These are phyloP conservation scores for Pueraria montana DNA, from an alignment of 306 rosid species.

Conservation along the genomic window DNA sequence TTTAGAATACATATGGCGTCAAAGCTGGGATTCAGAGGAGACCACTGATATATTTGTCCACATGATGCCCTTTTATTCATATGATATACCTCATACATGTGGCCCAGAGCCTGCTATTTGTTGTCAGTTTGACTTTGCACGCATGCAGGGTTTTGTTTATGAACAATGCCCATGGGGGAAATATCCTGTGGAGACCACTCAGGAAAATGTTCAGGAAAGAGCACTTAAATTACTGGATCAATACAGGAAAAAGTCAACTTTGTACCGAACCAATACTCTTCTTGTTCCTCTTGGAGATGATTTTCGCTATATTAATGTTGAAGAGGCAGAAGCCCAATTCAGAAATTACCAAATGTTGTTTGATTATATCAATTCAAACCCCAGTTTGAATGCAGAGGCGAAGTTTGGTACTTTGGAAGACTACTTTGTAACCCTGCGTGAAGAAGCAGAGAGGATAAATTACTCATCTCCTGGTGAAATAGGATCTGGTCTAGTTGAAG, in stretches of 20 bases:
- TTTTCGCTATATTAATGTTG: slow-evolving; percentile 81
- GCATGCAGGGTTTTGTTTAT: slow-evolving; percentile 71
- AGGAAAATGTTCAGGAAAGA: slow-evolving; percentile 82
- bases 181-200: slow-evolving; percentile 79
- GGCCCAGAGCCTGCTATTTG: slow-evolving; percentile 99
- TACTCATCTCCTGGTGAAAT: slow-evolving; percentile 79
- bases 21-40: slow-evolving; percentile 96
- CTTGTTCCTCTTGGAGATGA: slow-evolving; percentile 99
- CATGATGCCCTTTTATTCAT: slow-evolving; percentile 99
- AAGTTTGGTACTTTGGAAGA: slow-evolving; percentile 96
- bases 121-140: slow-evolving; percentile 98
- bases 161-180: slow-evolving; percentile 91
- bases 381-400: slow-evolving; percentile 83
- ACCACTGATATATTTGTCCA: slow-evolving; percentile 97
- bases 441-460: slow-evolving; percentile 88
- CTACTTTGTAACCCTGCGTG: slow-evolving; percentile 81
- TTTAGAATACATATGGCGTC: slow-evolving; percentile 94
- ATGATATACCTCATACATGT: slow-evolving; percentile 98
- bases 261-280: slow-evolving; percentile 94
- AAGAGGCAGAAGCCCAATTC: slow-evolving; percentile 97
- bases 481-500: slow-evolving; percentile 84
- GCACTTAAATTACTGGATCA: slow-evolving; percentile 89
- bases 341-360: slow-evolving; percentile 87
- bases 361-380: slow-evolving; percentile 89
- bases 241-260: slow-evolving; percentile 90